phyloP scores from a whole-genome alignment of 305 asterid species.

The Petunia hybrid region DNA sequence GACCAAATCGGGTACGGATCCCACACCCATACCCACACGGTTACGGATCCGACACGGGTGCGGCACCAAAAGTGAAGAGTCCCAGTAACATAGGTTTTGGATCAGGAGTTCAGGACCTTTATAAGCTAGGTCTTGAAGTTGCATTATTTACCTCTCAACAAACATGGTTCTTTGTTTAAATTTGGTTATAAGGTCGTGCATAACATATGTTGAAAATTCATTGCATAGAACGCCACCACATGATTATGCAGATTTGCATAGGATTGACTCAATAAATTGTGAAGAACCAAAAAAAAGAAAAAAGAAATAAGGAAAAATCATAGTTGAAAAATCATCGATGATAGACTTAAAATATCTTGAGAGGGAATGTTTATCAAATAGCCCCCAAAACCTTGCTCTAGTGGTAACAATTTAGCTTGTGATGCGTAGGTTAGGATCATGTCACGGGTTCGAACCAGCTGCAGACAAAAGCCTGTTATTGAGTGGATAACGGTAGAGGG shows the following conservation, averaged over 20 bases:
- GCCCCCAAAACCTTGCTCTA: too few species aligned
- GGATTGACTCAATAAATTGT: not conserved
- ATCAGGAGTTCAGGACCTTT: not conserved
- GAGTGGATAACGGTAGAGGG: too few species aligned
- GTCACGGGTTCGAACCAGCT: too few species aligned
- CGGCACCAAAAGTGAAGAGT: too few species aligned
- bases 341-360: not conserved
- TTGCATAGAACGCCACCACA: not conserved
- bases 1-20: too few species aligned
- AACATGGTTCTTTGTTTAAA: not conserved
- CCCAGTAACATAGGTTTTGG: too few species aligned
- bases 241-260: not conserved
- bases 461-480: too few species aligned
- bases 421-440: too few species aligned
- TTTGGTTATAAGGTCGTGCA: not conserved
- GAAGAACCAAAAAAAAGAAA: not conserved
- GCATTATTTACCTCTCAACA: not conserved
- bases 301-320: not conserved
- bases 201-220: not conserved
- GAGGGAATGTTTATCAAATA: not conserved
- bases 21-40: too few species aligned
- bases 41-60: too few species aligned
- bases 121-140: not conserved
- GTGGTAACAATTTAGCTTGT: too few species aligned
- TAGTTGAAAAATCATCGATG: slow-evolving; percentile 7